Base-by-base conservation (phyloP, 306 rosid species). In the Leucaena leucocephala region DNA sequence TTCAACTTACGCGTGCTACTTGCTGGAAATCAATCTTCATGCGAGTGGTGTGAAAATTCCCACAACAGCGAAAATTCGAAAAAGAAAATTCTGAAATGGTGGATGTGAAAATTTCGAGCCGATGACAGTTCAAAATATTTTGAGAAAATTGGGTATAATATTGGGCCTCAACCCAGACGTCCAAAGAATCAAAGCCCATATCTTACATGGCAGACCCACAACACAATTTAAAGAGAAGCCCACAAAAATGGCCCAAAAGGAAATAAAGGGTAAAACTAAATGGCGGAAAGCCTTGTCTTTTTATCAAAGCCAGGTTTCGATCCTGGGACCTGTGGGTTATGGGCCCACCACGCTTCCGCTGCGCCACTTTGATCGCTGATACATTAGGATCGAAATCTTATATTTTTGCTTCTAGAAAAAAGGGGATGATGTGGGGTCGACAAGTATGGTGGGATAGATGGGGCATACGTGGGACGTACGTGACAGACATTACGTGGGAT, bases 261-360 rank as follows among this genome's bases (percentile, higher is more conserved):
- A 8, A 14, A 5, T 15, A 5, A 65, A 13, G 3, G 27, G 43
- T 6, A 0, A 8, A 17, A 16, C 38, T n/a, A 11, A 0, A 5
- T 4, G 0, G 3, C 34, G 50, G 75, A 69, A 87, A 68, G 80
- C 83, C 42, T 55, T 59, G 70, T 76, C 0, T 86, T 0, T 22
- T 8, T 58, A 90, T 88, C 90, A 88, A 89, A 88, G 94, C 90
- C 90, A 86, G 85, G 92, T 88, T 90, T 90, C 91, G 89, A 90
- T 90, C 90, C 87, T 82, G 88, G 85, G 85, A 84, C 89, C 87
- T 86, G 90, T 88, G 89, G 92, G 90, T 86, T 88, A 90, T 88
- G 89, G 90, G 94, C 89, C 90, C 87, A 88, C 89, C 88, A 90
- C 92, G 90, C 88, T 86, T 90, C 92, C 89, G 86, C 89, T 88